Percentiles rank a stretch among this genome's conserved stretches.
These are phyloP conservation scores for Cystobasidium sp. DNA, from an alignment of 1,284 basidiomycete species.

Conservation along the genomic window DNA sequence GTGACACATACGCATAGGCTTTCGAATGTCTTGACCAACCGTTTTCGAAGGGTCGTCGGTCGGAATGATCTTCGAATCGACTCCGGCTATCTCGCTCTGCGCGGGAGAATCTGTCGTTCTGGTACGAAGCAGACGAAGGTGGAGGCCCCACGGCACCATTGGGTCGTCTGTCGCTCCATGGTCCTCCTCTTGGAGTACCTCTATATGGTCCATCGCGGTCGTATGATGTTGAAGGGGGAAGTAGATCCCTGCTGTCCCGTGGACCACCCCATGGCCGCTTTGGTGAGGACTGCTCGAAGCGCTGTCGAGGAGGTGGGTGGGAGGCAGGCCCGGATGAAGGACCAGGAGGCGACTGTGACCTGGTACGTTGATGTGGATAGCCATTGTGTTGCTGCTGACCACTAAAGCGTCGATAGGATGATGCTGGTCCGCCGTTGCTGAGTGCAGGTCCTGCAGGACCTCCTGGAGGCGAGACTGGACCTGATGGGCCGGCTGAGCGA, in stretches of 20 bases:
- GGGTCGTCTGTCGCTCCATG: slow-evolving; percentile 4
- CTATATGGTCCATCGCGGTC: slow-evolving; percentile 3
- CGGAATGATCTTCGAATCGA: not conserved
- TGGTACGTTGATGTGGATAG: not conserved
- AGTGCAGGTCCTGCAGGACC: not conserved
- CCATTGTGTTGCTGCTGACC: not conserved
- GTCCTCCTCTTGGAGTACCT: not conserved
- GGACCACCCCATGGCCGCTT: slow-evolving; percentile 14
- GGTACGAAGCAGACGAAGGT: not conserved
- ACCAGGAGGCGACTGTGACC: slow-evolving; percentile 18
- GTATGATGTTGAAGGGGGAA: slow-evolving; percentile 4
- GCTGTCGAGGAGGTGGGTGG: not conserved
- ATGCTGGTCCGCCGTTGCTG: not conserved
- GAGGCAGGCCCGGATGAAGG: not conserved
- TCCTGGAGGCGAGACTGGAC: not conserved
- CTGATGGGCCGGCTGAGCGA: not conserved
- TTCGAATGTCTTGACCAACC: slow-evolving; percentile 21
- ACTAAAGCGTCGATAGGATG: not conserved
- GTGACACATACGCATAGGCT: not conserved
- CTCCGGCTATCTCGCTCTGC: slow-evolving; percentile 6
- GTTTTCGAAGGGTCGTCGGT: slow-evolving; percentile 9
- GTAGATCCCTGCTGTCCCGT: slow-evolving; percentile 3
- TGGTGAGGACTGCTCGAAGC: slow-evolving; percentile 18
- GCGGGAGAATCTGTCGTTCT: not conserved
- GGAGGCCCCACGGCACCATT: slow-evolving; percentile 1